Conservation (phyloP, 306 rosid species). For the Vigna radiata region DNA sequence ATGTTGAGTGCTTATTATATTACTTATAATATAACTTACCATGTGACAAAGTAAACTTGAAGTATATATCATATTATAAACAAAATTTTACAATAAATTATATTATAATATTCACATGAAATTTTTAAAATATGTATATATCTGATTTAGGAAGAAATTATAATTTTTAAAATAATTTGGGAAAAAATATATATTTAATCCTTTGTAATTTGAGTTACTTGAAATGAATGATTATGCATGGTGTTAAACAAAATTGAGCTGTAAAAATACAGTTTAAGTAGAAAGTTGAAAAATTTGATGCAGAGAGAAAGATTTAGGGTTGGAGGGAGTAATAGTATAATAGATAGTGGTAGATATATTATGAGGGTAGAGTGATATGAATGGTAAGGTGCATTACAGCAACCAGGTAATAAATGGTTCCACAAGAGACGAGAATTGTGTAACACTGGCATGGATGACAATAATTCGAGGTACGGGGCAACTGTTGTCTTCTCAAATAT, state of each 20-base stretch:
- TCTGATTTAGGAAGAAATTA: too few species aligned
- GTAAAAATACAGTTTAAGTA: not conserved
- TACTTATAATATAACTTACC: too few species aligned
- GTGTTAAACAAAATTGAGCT: not conserved
- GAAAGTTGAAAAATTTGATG: not conserved
- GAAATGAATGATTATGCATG: not conserved
- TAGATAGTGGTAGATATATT: not conserved
- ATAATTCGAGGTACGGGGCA: slow-evolving; percentile 46
- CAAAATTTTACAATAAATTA: too few species aligned
- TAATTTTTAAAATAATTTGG: too few species aligned
- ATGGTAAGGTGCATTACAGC: not conserved
- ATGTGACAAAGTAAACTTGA: too few species aligned
- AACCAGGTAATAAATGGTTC: slow-evolving; percentile 35
- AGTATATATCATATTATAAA: too few species aligned
- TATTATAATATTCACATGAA: too few species aligned
- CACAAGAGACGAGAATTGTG: slow-evolving; percentile 32
- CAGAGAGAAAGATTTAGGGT: not conserved
- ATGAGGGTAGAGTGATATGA: slow-evolving; percentile 21
- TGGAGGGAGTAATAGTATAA: not conserved
- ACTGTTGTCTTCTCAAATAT: slow-evolving; percentile 56
- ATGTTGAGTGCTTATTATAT: too few species aligned
- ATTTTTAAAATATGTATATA: too few species aligned
- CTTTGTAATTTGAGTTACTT: not conserved
- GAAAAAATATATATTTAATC: too few species aligned
- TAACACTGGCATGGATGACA: slow-evolving; percentile 42